Evolutionary conservation across 202 grass and related monocot genomes (phyloP), one percentile per base, ranked within the genome.

Genomic region (Saccharum hybrid): DNA sequence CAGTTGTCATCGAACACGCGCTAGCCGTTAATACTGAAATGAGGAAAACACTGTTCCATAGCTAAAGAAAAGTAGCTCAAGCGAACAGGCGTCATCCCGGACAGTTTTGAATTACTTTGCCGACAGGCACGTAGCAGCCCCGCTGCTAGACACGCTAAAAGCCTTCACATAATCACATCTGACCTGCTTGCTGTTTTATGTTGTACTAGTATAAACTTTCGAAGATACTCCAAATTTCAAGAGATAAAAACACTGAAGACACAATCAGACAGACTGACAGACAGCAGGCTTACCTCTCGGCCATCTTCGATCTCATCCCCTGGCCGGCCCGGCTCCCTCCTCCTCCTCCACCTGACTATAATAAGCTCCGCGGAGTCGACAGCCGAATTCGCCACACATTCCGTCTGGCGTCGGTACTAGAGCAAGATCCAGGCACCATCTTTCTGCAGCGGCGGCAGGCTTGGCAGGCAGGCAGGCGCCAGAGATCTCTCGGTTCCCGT

Each of bases 381-480:
- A 87, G 40, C 43, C 72, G 72, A 89, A 76, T 54, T 31, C 65
- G 71, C 64, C 69, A 65, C 74, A 75, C 85, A 87, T 90, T 85
- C 82, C 81, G 49, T 65, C 81, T 21, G 57, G 56, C 56, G 54
- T 63, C 23, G 23, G 80, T 80, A 69, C 82, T 56, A 48, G 66
- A 15, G 52, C 80, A 87, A 86, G 83, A 87, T 84, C 84, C 84
- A 84, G 80, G 18, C 88, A 71, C 28, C 75, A 54, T 71, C 88
- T 84, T 83, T 86, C 88, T 90, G 39, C 88, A 75, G 36, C 71
- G 7, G 45, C 83, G 36, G 65, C 65, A 71, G 36, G 19, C 69
- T 74, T 86, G 65, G 52, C 63, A 82, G 63, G 38, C 63, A 82
- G 63, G 38, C 61, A 83, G 65, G 42, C 46, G 68, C 61, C 63